Base-by-base conservation (phyloP, 1,284 basidiomycete species). In the Leccinum pallidistipes region DNA sequence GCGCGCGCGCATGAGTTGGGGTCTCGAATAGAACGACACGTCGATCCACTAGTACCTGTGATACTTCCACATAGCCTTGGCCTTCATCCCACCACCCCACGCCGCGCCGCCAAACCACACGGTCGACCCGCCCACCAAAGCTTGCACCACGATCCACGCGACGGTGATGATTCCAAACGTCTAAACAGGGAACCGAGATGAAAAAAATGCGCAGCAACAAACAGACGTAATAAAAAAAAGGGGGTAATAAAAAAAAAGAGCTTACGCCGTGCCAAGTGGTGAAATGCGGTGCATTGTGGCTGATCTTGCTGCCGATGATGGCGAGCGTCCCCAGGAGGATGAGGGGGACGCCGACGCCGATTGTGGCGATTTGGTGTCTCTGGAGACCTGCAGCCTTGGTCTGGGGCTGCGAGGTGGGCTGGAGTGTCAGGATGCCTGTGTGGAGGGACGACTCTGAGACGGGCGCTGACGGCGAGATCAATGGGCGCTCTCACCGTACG, bases 21-120 rank as follows among this genome's bases (percentile, higher is more conserved):
- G 43, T 47, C 40, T 31, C 4, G 16, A 56, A 43, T 4, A 43
- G 31, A 5, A 16, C 12, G 4, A 21, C 36, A 6, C 31, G 31
- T 68, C 74, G 16, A n/a, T 49, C 55, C 24, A 12, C 62, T 64
- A 27, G 5, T 34, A 86, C 88, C 89, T 78, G 67, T 91, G 89
- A 64, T 90, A 91, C 69, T 90, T 91, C 87, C 88, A 91, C n/a
- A 90, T 57, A 0, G 75, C 69, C 69, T 89, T 91, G 27, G 88
- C 87, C 71, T 81, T 85, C 57, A 78, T 73, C 18, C 84, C 85
- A 3, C 88, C 88, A 16, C 88, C 88, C 68, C 90, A 87, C 1
- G 80, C 76, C 10, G 76, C 78, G 12, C 88, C 88, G 14, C 76
- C 78, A 63, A 81, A 85, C 89, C 88, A 91, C 12, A 91, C 87